Evolutionary conservation across 331 rosid species (phyloP), one percentile per base, ranked within the genome.

Genomic region (Rhamnella rubrinervis): DNA sequence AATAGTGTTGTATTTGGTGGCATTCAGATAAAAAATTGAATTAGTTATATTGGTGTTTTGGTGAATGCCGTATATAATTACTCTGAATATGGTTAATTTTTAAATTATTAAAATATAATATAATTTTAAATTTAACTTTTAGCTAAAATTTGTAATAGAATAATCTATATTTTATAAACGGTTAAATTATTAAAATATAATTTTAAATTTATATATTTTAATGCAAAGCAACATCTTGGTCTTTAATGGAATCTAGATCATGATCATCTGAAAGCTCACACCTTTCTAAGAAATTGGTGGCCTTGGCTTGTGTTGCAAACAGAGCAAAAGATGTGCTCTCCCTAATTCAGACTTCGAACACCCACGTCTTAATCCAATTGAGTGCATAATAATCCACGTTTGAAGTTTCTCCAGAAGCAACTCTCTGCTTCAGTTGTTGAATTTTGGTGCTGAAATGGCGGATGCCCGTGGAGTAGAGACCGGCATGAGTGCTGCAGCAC

Each of bases 331-430:
- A 61, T 95, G 86, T 5, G 92, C 96, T 61, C 97, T 91, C 66
- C 89, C 99, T 23, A 95, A 66, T 67, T 95, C 99, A 0, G 99
- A 89, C 20, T 93, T 79, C 0, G 97, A 89, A 80, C 99, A 95
- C 2, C 97, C 97, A 0, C 99, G 88, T 57, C 97, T 78, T 23
- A 95, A 73, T 0, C 96, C 96, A 13, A 95, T 89, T 60, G n/a
- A 95, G 71, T 15, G 89, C 84, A 78, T 91, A 86, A 79, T 85
- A 91, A 79, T 95, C 99, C 23, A 89, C 96, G 1, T 84, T 85
- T 18, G 84, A 77, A 1, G 80, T 81, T 61, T 89, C 95, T 1
- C 97, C 92, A 4, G 93, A 77, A 49, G 90, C 93, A 13, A 95
- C 82, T 40, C 96, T 81, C 60, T 65, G 84, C 46, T 95, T 95